Evolutionary conservation across 768 basidiomycete species (phyloP).

Genomic region (Mycena rebaudengoi): DNA sequence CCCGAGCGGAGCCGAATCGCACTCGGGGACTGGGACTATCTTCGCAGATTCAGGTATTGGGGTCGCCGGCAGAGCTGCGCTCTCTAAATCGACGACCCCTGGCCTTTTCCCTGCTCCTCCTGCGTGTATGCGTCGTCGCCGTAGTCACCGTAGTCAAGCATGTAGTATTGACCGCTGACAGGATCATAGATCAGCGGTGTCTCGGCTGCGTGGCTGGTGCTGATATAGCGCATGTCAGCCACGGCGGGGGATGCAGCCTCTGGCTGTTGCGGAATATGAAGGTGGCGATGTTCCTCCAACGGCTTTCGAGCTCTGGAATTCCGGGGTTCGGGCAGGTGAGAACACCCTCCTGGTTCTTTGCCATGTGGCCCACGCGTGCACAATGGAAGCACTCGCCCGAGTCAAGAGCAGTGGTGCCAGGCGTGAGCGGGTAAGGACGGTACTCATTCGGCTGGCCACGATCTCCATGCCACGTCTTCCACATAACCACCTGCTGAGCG

Average conservation of each 20-base stretch:
- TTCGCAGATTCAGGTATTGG: too few relatives aligned
- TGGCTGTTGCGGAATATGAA: background rate
- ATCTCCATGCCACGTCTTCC: too few relatives aligned
- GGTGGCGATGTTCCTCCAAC: background rate
- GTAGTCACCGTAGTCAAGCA: background rate
- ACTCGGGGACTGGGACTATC: too few relatives aligned
- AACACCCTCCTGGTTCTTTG: too few relatives aligned
- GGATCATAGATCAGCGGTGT: background rate
- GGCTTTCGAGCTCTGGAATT: too few relatives aligned
- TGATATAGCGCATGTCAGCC: background rate
- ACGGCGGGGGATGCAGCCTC: too few relatives aligned
- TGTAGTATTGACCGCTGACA: background rate
- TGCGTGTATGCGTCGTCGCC: background rate
- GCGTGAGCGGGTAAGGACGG: slow-evolving; percentile 32
- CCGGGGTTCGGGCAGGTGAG: background rate
- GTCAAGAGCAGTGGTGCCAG: slow-evolving; percentile 25
- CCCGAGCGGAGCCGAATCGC: too few relatives aligned
- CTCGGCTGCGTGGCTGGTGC: too few relatives aligned
- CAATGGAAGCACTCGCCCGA: slow-evolving; percentile 31
- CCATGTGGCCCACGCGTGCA: slow-evolving; percentile 25
- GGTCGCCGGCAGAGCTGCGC: too few relatives aligned
- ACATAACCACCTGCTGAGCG: too few relatives aligned
- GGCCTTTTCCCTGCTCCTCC: too few relatives aligned
- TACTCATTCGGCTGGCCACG: slow-evolving; percentile 11
- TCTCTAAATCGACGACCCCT: too few relatives aligned